phyloP scores from a whole-genome alignment of 1,139 yeast species.

The Nakaseomyces nivariensis region DNA sequence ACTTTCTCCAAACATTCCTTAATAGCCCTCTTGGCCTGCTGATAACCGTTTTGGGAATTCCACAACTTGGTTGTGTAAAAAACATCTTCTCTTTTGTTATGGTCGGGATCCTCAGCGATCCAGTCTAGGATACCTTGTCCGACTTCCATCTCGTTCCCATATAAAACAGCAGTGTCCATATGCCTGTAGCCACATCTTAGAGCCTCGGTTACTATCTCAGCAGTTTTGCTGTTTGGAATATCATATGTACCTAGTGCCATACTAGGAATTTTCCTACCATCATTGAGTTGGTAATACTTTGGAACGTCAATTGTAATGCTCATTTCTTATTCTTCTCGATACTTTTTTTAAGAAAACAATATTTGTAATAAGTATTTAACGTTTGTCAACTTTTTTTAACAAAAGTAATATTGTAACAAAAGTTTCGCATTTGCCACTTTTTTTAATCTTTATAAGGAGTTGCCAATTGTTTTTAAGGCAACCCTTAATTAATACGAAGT shows the following conservation, averaged over 20 bases:
- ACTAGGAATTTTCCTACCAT: slow-evolving; percentile 42
- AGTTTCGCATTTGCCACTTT: neutral
- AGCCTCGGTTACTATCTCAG: slow-evolving; percentile 39
- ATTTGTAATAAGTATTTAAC: too few relatives aligned
- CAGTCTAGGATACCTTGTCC: slow-evolving; percentile 43
- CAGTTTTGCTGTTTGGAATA: slow-evolving; percentile 35
- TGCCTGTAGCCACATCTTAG: slow-evolving; percentile 62
- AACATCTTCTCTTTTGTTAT: slow-evolving; percentile 45
- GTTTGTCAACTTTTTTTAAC: too few relatives aligned
- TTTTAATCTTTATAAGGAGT: neutral
- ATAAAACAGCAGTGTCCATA: slow-evolving; percentile 51
- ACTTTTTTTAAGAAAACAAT: too few relatives aligned
- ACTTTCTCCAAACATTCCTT: slow-evolving; percentile 41
- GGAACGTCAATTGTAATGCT: slow-evolving; percentile 11
- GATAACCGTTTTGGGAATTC: slow-evolving; percentile 51
- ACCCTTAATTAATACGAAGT: neutral
- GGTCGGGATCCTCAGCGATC: slow-evolving; percentile 39
- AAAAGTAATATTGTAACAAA: too few relatives aligned
- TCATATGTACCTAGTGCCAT: slow-evolving; percentile 53
- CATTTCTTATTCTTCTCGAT: neutral
- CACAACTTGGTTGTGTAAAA: slow-evolving; percentile 65
- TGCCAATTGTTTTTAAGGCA: neutral
- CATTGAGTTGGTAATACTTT: slow-evolving; percentile 28
- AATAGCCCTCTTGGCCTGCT: slow-evolving; percentile 46
- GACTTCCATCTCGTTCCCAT: slow-evolving; percentile 49